phyloP scores from a whole-genome alignment of 352 stramenopile genomes.

The Phytophthora lateralis region DNA sequence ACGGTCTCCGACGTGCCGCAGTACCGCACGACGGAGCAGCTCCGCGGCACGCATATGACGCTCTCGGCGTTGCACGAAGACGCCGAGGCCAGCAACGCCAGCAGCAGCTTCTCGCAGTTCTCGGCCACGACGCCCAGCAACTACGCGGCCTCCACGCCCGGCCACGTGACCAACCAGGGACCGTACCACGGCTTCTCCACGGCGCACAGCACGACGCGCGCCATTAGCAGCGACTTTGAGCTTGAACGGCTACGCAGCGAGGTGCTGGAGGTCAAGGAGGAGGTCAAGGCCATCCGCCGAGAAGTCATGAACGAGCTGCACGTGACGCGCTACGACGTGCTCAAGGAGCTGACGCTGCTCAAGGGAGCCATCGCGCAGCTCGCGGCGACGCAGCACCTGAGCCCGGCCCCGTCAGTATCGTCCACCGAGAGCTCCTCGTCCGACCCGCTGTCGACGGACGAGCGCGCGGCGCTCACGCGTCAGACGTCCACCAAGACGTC shows the following conservation, averaged over 20 bases:
- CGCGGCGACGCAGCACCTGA: conserved; percentile 26
- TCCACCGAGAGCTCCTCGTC: conserved; percentile 34
- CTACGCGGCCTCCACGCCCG: conserved; percentile 27
- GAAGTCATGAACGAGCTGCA: conserved; percentile 90
- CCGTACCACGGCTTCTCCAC: conserved; percentile 24
- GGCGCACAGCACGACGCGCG: neutral
- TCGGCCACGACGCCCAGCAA: conserved; percentile 31
- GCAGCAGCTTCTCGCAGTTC: conserved; percentile 42
- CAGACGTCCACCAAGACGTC: conserved; percentile 58
- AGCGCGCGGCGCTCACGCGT: conserved; percentile 51
- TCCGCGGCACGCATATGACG: conserved; percentile 45
- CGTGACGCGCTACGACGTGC: conserved; percentile 80
- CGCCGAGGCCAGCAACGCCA: conserved; percentile 45
- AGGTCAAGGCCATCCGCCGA: conserved; percentile 69
- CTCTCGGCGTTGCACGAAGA: conserved; percentile 69
- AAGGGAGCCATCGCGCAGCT: conserved; percentile 79
- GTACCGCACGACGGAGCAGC: conserved; percentile 69
- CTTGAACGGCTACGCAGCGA: conserved; percentile 55
- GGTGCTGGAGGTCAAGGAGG: conserved; percentile 63
- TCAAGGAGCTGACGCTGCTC: conserved; percentile 86
- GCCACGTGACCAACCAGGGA: neutral
- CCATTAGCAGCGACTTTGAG: conserved; percentile 17
- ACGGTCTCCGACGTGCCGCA: conserved; percentile 23
- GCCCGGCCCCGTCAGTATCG: conserved; percentile 12
- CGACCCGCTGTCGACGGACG: conserved; percentile 45